A percentile compares a stretch with the other conserved stretches of the same genome.
Evolutionary conservation across 768 basidiomycete species (phyloP).

Genomic region (Xerocomellus amylosporus): DNA sequence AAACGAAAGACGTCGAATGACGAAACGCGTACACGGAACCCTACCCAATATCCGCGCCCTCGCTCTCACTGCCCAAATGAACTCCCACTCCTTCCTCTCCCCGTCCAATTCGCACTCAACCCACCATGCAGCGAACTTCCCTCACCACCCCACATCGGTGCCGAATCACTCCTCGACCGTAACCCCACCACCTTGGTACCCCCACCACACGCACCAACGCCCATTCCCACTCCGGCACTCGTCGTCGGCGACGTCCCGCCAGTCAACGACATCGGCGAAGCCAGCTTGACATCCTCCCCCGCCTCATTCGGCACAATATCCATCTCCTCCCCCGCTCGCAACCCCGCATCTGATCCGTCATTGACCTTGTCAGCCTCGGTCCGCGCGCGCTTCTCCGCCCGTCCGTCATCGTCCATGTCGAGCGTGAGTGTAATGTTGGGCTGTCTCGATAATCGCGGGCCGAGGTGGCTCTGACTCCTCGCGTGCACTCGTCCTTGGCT

Average conservation of each 20-base stretch:
- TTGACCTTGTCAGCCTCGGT: conserved; percentile 13
- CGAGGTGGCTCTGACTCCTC: conserved; percentile 30
- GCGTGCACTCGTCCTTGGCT: conserved; percentile 11
- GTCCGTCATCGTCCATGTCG: conserved; percentile 22
- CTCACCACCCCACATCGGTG: conserved; percentile 24
- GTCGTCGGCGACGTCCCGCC: conserved; percentile 11
- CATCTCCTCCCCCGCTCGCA: conserved; percentile 24
- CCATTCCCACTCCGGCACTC: conserved; percentile 12
- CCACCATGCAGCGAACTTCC: conserved; percentile 17
- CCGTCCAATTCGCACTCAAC: conserved; percentile 29
- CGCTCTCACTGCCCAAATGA: conserved; percentile 26
- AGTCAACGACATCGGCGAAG: conserved; percentile 23
- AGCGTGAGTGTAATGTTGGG: conserved; percentile 32
- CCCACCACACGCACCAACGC: too few species aligned
- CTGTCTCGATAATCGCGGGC: conserved; percentile 21
- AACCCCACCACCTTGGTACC: conserved; percentile 18
- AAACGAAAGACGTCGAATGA: conserved; percentile 26
- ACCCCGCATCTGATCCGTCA: conserved; percentile 4
- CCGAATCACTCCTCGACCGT: conserved; percentile 26
- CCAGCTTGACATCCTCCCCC: conserved; percentile 16
- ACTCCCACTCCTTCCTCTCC: conserved; percentile 26
- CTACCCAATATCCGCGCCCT: background rate
- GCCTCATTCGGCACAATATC: conserved; percentile 15
- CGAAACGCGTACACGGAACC: conserved; percentile 12
- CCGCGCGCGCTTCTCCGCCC: conserved; percentile 26